phyloP scores from a whole-genome alignment of 176 grass and related monocot species.

The Rhynchospora pubera region DNA sequence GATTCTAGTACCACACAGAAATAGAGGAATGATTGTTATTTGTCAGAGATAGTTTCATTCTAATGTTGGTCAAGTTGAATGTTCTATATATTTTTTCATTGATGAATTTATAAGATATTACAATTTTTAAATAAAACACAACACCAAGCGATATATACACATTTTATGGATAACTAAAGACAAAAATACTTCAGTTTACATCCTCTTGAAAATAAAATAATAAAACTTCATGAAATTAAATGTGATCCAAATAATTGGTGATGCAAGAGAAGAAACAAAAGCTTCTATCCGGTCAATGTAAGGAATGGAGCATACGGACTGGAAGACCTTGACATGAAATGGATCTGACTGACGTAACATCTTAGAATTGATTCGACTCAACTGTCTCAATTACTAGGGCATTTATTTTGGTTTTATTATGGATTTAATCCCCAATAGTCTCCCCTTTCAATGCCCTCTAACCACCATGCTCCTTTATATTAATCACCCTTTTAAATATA shows the following conservation, averaged over 20 bases:
- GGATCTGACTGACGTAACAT: conserved; percentile 24
- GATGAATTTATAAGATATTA: too few species aligned
- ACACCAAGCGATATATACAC: too few species aligned
- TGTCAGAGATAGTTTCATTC: too few species aligned
- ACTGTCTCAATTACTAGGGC: conserved; percentile 85
- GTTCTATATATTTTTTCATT: too few species aligned
- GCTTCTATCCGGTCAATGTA: background rate
- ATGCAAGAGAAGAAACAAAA: background rate
- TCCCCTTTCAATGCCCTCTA: conserved; percentile 65
- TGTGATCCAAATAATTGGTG: background rate
- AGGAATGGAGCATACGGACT: background rate
- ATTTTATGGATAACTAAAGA: too few species aligned
- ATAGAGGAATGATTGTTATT: too few species aligned
- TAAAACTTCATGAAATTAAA: background rate
- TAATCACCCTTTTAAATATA: background rate
- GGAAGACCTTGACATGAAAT: conserved; percentile 16
- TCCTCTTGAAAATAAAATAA: too few species aligned
- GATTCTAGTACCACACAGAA: background rate
- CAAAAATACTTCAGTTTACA: too few species aligned
- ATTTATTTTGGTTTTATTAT: conserved; percentile 82
- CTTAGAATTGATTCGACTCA: conserved; percentile 36
- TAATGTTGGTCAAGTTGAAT: too few species aligned
- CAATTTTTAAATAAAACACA: too few species aligned
- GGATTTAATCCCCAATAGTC: conserved; percentile 72
- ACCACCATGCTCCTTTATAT: conserved; percentile 31